Evolutionary conservation across 2,329 filamentous ascomycete genomes (phyloP), one percentile per base, ranked within the genome.

Genomic region (Penicillium occitanis): DNA sequence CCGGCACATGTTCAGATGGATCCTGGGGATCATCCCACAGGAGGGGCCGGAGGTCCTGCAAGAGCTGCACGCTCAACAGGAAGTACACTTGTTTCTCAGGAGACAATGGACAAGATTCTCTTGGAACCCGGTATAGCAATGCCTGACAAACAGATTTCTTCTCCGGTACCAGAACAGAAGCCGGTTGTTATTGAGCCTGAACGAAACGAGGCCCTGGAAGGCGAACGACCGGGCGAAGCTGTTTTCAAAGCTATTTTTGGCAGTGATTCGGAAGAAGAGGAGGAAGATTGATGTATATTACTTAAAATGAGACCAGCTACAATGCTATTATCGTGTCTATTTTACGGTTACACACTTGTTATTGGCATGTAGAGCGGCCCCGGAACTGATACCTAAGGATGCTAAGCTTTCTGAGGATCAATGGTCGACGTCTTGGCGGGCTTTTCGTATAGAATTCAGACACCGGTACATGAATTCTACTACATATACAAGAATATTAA

Each of bases 201-300:
- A 69, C 86, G 83, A 70, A 97, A 97, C 71, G 90, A 92, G 66
- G 91, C 90, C 3, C 74, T 96, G 10, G 91, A 96, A 73, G 89
- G 86, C 0, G 83, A 88, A 72, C 85, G 87, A 63, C 91, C 93
- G 0, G 88, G 90, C 17, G 91, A 93, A 59, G 91, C 91, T 51
- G 89, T 97, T 0, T 93, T 97, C 72, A 91, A 87, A 71, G 91
- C 92, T n/a, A 93, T 98, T 35, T 98, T 98, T 84, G 94, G 93
- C 5, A 92, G 93, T 75, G 91, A 91, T 73, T 90, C 90, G 69
- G 90, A 92, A 71, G 90, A 92, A 65, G 81, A 86, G 35, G 79
- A 80, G 14, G 73, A 65, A 3, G 63, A 60, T 8, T 37, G 60
- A 30, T 35, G 25, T 14, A 17, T 40, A 57, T 22, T 57, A 40